Base-by-base conservation (phyloP, 1,284 basidiomycete species). In the Ceratorhiza oryzae-sativae region DNA sequence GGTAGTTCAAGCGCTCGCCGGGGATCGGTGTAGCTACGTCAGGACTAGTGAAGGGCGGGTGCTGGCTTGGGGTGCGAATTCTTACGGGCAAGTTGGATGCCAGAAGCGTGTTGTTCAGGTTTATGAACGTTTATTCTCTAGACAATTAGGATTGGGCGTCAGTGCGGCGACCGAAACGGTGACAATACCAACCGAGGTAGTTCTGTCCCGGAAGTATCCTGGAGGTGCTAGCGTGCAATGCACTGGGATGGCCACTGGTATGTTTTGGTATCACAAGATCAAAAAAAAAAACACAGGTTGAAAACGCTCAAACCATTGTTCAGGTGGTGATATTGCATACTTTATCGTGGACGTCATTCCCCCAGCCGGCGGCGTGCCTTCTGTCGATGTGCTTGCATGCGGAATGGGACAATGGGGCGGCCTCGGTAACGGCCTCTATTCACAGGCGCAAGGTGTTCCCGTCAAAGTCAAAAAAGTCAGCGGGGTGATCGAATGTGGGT, bases 51-150 rank as follows among this genome's bases (percentile, higher is more conserved):
- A 82, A 6, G 95, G 94, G 1, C 84, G 89, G 53, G 93, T 97
- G 2, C 86, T 98, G n/a, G 92, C 89, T 0, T 95, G 92, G 87
- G 94, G 94, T 58, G 92, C 92, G 0, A 96, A 96, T 79, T 89
- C 92, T 75, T 90, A 85, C 75, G 92, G 93, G 89, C 90, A 75
- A 71, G 84, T 77, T 13, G 72, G 46, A 63, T 32, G 71, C 48
- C 51, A 34, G 20, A n/a, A n/a, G 36, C 12, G 13, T 13, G 53
- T 62, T 53, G 15, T 53, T 46, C 61, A 27, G 51, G 67, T n/a
- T 65, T 10, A 20, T 25, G 9, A 15, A 30, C n/a, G 18, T 25
- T 18, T 6, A 65, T 30, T 72, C 75, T n/a, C n/a, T n/a, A 92
- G 92, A 46, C 94, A 96, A 80, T 85, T 94, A 59, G 95, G 94